A percentile compares a stretch with the other conserved stretches of the same genome.
Conservation (phyloP, 495 filamentous ascomycete genomes). For the Hyaloscypha bicolor region DNA sequence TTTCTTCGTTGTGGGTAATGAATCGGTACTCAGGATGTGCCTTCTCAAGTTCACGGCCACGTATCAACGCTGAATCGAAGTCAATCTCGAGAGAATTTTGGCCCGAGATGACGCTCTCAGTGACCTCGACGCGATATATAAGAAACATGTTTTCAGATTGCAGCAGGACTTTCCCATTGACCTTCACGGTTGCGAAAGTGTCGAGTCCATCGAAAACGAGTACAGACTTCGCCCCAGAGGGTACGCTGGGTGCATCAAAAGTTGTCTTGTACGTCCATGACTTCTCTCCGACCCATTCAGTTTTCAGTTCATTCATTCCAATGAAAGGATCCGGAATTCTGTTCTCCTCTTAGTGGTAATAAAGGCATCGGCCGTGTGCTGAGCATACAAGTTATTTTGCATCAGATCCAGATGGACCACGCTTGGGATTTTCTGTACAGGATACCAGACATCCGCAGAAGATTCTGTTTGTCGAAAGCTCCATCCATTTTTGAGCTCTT, state of each 20-base stretch:
- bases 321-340: slow-evolving; percentile 70
- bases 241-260: slow-evolving; percentile 47
- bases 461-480: not conserved
- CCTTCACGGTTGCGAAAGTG: slow-evolving; percentile 64
- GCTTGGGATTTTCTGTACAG: not conserved
- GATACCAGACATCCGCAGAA: not conserved
- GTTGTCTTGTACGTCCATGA: slow-evolving; percentile 69
- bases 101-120: slow-evolving; percentile 45
- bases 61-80: slow-evolving; percentile 55
- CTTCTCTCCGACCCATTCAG: slow-evolving; percentile 80
- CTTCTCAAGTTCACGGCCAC: slow-evolving; percentile 54
- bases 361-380: too few species aligned
- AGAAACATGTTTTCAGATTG: slow-evolving; percentile 71
- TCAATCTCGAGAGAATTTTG: slow-evolving; percentile 50
- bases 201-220: slow-evolving; percentile 73
- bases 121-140: slow-evolving; percentile 64
- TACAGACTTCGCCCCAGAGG: slow-evolving; percentile 42
- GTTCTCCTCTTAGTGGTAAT: slow-evolving; percentile 14
- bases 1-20: slow-evolving; percentile 16
- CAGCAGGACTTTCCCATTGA: slow-evolving; percentile 61
- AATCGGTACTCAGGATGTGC: not conserved
- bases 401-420: not conserved
- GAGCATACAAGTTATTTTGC: not conserved
- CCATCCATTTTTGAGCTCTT: not conserved
- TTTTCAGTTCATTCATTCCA: slow-evolving; percentile 72